Base-by-base conservation (phyloP, 768 basidiomycete species). In the Pleurotus sapidus region DNA sequence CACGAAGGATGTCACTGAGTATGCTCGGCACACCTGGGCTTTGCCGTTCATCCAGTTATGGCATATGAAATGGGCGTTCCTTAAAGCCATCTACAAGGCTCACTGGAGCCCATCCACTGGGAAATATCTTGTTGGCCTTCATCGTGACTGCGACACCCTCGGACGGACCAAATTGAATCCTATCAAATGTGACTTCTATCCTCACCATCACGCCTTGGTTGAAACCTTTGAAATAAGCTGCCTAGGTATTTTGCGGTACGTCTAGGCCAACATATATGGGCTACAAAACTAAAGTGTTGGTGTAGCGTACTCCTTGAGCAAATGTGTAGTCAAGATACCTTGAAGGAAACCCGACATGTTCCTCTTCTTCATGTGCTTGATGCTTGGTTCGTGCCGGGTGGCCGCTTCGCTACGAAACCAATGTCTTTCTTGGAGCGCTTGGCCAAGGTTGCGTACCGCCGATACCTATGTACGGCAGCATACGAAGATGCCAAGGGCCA, bases 61-160 rank as follows among this genome's bases (percentile, higher is more conserved):
- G 64, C 63, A 65, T n/a, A 47, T 65, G 45, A 60, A 62, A 17
- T 65, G 64, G 64, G 47, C 23, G 0, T 59, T 53, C 45, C 60
- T 59, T 34, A 62, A 63, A 24, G 38, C 46, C 1, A 62, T 65
- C n/a, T 59, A 63, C 18, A 42, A 50, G 2, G 50, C 60, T 6
- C 59, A 64, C 55, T 62, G 59, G 60, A 39, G 20, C 37, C 11
- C 8, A 2, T 34, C 43, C 18, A 17, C 55, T 0, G 60, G 18
- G 0, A 55, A 59, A 12, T 54, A 17, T 0, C 55, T 47, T 5
- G 57, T 53, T 9, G 60, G 60, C 14, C 47, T 63, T 2, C 62
- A 55, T 17, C 55, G 57, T 18, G 62, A 59, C 37, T 25, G 17
- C 12, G 37, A 18, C 1, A 3, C 46, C 2, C 2, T 63, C 0